These are phyloP conservation scores for Aspergillaceae sp. DNA, from an alignment of 2,329 filamentous ascomycete genomes.

Conservation along the genomic window DNA sequence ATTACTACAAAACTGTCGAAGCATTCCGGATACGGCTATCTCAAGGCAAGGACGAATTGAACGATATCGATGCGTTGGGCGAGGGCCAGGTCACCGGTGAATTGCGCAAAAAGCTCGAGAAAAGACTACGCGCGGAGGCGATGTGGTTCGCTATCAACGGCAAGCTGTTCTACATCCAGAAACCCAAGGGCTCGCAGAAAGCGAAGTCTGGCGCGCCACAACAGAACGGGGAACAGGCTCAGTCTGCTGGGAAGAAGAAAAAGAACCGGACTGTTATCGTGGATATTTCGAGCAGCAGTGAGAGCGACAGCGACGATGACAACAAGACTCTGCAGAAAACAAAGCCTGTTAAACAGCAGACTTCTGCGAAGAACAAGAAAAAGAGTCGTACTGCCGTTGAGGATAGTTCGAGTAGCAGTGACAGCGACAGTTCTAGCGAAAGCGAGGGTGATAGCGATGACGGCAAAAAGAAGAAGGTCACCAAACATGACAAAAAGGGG, in stretches of 20 bases:
- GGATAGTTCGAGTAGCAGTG: slow-evolving; percentile 7
- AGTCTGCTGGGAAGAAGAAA: slow-evolving; percentile 26
- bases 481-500: neutral
- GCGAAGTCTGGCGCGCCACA: slow-evolving; percentile 8
- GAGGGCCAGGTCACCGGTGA: slow-evolving; percentile 18
- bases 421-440: slow-evolving; percentile 14
- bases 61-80: slow-evolving; percentile 8
- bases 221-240: slow-evolving; percentile 7
- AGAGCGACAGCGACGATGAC: slow-evolving; percentile 25
- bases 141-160: slow-evolving; percentile 27
- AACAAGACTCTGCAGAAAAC: slow-evolving; percentile 1
- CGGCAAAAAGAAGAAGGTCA: slow-evolving; percentile 10
- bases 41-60: slow-evolving; percentile 17
- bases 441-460: slow-evolving; percentile 18
- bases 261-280: slow-evolving; percentile 37
- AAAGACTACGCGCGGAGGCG: slow-evolving; percentile 31
- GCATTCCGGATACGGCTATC: slow-evolving; percentile 32
- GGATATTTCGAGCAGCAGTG: slow-evolving; percentile 36
- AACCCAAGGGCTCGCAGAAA: slow-evolving; percentile 17
- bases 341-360: neutral
- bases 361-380: slow-evolving; percentile 1
- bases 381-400: slow-evolving; percentile 9
- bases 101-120: slow-evolving; percentile 21
- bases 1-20: slow-evolving; percentile 46
- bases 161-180: slow-evolving; percentile 19